These are phyloP conservation scores for Calonectria hawksworthii DNA, from an alignment of 2,329 filamentous ascomycete species.

Conservation along the genomic window DNA sequence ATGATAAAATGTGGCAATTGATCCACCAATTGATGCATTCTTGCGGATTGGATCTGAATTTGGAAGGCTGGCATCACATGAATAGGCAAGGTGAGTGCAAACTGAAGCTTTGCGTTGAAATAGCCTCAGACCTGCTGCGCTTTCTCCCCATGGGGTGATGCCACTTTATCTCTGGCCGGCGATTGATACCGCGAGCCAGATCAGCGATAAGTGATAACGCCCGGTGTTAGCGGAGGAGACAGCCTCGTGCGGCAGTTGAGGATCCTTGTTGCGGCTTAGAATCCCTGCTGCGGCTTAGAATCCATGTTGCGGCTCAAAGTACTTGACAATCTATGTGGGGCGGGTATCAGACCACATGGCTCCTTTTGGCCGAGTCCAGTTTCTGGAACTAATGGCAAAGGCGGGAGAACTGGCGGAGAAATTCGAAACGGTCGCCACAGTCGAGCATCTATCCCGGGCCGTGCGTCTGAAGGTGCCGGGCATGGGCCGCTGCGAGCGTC, in stretches of 20 bases:
- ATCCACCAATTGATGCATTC: neutral
- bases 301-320: conserved; percentile 15
- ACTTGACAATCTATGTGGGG: conserved; percentile 3
- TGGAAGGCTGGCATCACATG: no score
- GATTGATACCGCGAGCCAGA: neutral
- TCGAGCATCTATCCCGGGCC: neutral
- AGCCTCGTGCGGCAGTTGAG: conserved; percentile 1
- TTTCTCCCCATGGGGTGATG: neutral
- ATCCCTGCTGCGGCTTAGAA: conserved; percentile 12
- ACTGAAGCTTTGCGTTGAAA: neutral
- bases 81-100: neutral
- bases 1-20: neutral
- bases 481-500: neutral
- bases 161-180: neutral
- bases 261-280: conserved; percentile 6
- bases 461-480: neutral
- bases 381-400: neutral
- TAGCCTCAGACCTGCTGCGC: neutral
- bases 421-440: neutral
- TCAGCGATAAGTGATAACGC: conserved; percentile 7
- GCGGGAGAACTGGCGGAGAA: conserved; percentile 7
- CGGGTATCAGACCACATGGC: neutral
- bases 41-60: neutral
- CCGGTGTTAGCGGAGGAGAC: neutral
- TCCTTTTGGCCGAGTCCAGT: neutral